These are phyloP conservation scores for Phytophthora fragariae DNA, from an alignment of 352 stramenopile genomes.

Conservation along the genomic window DNA sequence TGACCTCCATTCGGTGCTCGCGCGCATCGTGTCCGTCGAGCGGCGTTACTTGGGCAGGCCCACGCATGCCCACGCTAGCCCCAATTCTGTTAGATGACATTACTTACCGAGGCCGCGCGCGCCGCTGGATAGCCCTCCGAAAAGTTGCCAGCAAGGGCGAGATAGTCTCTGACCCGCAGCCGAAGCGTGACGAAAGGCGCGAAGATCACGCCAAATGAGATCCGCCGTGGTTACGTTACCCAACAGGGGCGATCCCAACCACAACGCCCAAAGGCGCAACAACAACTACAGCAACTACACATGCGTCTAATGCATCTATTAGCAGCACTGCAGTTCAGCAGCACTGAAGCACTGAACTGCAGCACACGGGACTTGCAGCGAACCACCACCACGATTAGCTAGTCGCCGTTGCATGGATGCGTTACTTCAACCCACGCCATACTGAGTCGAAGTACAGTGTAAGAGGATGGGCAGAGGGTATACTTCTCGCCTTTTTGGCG, in stretches of 20 bases:
- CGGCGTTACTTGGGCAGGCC: not conserved
- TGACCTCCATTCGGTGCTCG: not conserved
- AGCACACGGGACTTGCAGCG: too few relatives aligned
- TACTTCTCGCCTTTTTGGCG: not conserved
- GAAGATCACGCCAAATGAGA: not conserved
- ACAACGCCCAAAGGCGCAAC: too few relatives aligned
- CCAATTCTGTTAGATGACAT: conserved; percentile 1
- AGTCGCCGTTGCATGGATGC: conserved; percentile 3
- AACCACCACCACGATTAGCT: not conserved
- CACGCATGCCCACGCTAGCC: not conserved
- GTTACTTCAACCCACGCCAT: not conserved
- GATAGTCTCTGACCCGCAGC: not conserved
- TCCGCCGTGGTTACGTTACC: not conserved
- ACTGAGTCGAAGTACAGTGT: not conserved
- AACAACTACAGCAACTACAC: not conserved
- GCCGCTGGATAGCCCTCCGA: not conserved
- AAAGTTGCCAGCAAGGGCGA: not conserved
- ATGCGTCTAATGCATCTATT: too few relatives aligned
- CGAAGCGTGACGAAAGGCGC: not conserved
- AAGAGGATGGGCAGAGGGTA: conserved; percentile 1
- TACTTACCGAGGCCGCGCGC: not conserved
- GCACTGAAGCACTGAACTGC: too few relatives aligned
- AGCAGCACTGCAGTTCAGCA: too few relatives aligned
- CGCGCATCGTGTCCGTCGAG: not conserved
- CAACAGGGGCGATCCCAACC: not conserved